A percentile compares a stretch with the other conserved stretches of the same genome.
phyloP scores from a whole-genome alignment of 78 protist species.

The Dictyostelium citrinum region DNA sequence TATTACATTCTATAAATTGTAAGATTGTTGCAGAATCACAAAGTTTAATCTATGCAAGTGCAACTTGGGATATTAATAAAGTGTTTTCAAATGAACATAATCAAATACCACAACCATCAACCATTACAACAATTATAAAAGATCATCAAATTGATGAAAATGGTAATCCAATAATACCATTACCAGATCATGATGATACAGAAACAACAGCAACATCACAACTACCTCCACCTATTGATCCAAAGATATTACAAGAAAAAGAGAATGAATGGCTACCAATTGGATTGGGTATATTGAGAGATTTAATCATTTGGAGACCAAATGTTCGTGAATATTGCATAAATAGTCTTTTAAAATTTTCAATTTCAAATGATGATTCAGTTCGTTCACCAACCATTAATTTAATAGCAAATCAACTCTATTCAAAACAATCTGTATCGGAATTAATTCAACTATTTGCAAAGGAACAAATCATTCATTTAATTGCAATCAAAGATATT shows the following conservation, averaged over 20 bases:
- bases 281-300: slow-evolving; percentile 11
- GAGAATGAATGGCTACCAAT: background rate
- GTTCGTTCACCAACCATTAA: slow-evolving; percentile 9
- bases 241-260: background rate
- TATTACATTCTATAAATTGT: background rate
- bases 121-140: background rate
- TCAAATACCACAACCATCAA: background rate
- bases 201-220: background rate
- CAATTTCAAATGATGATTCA: background rate
- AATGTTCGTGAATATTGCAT: slow-evolving; percentile 12
- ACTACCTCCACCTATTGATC: background rate
- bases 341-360: slow-evolving; percentile 8
- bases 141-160: background rate
- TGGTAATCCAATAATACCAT: background rate
- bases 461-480: slow-evolving; percentile 13
- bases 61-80: background rate
- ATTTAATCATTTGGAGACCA: slow-evolving; percentile 49
- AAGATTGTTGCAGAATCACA: background rate
- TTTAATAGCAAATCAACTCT: slow-evolving; percentile 14
- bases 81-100: slow-evolving; percentile 29
- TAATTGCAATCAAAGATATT: background rate
- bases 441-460: slow-evolving; percentile 15
- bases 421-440: background rate
- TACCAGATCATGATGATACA: background rate
- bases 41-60: background rate